These are phyloP conservation scores for Beauveria caledonica DNA, from an alignment of 2,329 filamentous ascomycete genomes.

Conservation along the genomic window DNA sequence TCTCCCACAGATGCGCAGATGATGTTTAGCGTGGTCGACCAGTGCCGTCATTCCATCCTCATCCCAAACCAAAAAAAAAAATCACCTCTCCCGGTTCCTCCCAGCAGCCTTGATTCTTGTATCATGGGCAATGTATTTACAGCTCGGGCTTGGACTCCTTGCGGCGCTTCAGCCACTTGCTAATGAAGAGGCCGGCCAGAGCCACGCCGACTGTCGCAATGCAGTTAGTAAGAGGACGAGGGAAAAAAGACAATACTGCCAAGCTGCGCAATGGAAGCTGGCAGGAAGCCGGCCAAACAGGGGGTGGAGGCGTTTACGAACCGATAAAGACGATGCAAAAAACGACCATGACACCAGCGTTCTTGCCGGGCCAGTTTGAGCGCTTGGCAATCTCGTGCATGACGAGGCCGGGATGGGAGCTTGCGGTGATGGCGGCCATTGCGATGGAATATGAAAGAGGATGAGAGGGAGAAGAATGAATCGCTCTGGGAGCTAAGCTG, in stretches of 20 bases:
- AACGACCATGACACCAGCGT: slow-evolving; percentile 35
- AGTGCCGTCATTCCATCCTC: slow-evolving; percentile 3
- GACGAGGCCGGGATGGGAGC: slow-evolving; percentile 30
- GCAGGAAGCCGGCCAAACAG: too few relatives aligned
- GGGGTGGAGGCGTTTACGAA: slow-evolving; percentile 17
- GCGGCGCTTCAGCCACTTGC: slow-evolving; percentile 25
- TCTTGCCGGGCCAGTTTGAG: slow-evolving; percentile 27
- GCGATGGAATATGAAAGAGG: slow-evolving; percentile 20
- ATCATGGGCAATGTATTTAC: slow-evolving; percentile 13
- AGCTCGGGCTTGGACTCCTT: slow-evolving; percentile 24
- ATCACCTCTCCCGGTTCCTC: background rate
- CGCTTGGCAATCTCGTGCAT: slow-evolving; percentile 33
- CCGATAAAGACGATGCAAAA: slow-evolving; percentile 35
- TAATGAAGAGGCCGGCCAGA: slow-evolving; percentile 23
- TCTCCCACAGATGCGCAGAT: background rate
- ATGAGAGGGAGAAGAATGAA: slow-evolving; percentile 14
- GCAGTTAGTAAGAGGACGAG: background rate
- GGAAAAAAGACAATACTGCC: background rate
- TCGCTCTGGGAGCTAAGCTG: background rate
- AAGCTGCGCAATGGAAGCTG: background rate
- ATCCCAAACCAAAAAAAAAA: background rate
- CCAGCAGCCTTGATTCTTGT: background rate
- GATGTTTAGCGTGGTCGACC: background rate
- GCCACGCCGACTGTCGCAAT: slow-evolving; percentile 24
- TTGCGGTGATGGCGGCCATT: slow-evolving; percentile 35